Evolutionary conservation across 768 basidiomycete genomes (phyloP).

Genomic region (Calocybe cyanea): DNA sequence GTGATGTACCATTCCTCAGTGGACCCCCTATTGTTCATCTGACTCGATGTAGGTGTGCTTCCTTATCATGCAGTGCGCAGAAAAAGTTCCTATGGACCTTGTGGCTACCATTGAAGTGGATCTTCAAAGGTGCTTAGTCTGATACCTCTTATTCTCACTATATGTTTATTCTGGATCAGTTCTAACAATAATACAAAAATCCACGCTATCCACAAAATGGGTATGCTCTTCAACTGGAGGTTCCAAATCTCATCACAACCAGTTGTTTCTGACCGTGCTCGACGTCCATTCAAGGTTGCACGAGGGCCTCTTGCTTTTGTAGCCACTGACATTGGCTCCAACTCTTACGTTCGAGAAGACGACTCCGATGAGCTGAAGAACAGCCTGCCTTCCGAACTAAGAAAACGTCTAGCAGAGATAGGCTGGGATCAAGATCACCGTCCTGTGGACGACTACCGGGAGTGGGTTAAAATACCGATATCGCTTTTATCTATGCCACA

Average conservation of each 20-base stretch:
- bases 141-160: background rate
- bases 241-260: constrained; percentile 65
- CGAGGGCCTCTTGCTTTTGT: constrained; percentile 71
- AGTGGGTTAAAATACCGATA: constrained; percentile 62
- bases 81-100: constrained; percentile 51
- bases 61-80: constrained; percentile 69
- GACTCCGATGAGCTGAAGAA: constrained; percentile 46
- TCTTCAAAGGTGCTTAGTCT: constrained; percentile 43
- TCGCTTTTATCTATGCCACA: constrained; percentile 58
- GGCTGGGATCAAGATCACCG: constrained; percentile 68
- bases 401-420: constrained; percentile 64
- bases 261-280: constrained; percentile 54
- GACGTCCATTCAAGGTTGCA: constrained; percentile 69
- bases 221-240: constrained; percentile 59
- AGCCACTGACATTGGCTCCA: constrained; percentile 71
- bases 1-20: constrained; percentile 31
- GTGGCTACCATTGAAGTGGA: constrained; percentile 49
- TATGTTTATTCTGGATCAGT: constrained; percentile 30
- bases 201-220: constrained; percentile 51
- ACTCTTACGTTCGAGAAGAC: constrained; percentile 51
- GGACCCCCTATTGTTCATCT: background rate
- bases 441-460: constrained; percentile 49
- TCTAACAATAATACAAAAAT: constrained; percentile 44
- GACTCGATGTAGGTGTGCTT: constrained; percentile 47
- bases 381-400: constrained; percentile 59